Evolutionary conservation across 768 basidiomycete species (phyloP), one percentile per base, ranked within the genome.

Genomic region (Hypsizygus marmoreus): DNA sequence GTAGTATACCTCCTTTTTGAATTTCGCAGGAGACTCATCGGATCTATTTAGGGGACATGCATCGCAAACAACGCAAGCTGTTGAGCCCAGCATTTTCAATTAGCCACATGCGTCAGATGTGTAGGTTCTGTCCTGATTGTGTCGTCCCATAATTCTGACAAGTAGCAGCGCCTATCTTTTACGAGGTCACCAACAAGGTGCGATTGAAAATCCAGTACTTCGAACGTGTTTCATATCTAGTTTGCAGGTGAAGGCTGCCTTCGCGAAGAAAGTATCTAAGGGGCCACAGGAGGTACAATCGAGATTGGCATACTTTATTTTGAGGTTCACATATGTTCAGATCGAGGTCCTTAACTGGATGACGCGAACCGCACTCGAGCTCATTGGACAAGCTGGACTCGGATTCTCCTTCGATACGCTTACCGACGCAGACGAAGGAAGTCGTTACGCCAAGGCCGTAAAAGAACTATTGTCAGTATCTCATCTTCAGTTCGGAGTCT

Each of bases 271-370:
- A 34, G 19, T 50, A 26, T 28, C 29, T 16, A 31, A 35, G 8
- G 51, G 51, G 6, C 12, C 32, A 1, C 43, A 56, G 35, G 54
- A 56, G 32, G 54, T 42, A 16, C 23, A 12, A 8, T 13, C 16
- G 10, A 22, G 2, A 22, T 2, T 0, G 12, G 41, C 14, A 36
- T n/a, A 14, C 29, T 10, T 22, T n/a, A n/a, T n/a, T n/a, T n/a
- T n/a, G n/a, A n/a, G n/a, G n/a, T n/a, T n/a, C n/a, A n/a, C n/a
- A n/a, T n/a, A n/a, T n/a, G 11, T n/a, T 9, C 24, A 56, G 55
- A 38, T 56, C 26, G 55, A 56, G 20, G 16, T 56, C 6, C 32
- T 53, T 22, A 45, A 45, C 19, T 56, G 55, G 55, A 56, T 50
- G 38, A 42, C 37, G 8, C 48, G 49, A 25, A 41, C 49, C 4